Evolutionary conservation across 2,329 filamentous ascomycete species (phyloP).

Genomic region (Exophiala dermatitidis): DNA sequence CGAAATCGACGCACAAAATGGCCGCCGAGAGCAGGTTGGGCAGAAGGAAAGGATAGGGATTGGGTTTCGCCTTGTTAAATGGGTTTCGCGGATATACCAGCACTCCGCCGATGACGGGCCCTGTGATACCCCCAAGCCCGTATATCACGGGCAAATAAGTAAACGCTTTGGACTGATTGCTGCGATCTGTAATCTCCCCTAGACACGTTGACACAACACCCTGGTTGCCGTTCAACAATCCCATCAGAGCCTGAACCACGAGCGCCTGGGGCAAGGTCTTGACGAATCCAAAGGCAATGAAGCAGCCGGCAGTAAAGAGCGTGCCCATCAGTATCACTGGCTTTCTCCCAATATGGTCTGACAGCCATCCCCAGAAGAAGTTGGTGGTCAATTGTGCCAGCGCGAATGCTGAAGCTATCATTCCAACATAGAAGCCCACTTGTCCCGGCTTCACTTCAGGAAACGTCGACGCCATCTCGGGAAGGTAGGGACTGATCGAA

Average conservation of each 20-base stretch:
- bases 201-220: conserved; percentile 88
- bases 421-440: conserved; percentile 80
- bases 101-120: conserved; percentile 81
- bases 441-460: conserved; percentile 65
- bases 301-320: conserved; percentile 71
- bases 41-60: conserved; percentile 70
- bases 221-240: conserved; percentile 87
- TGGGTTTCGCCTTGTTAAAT: conserved; percentile 44
- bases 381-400: conserved; percentile 88
- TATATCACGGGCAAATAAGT: conserved; percentile 96
- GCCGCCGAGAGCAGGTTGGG: conserved; percentile 74
- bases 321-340: conserved; percentile 78
- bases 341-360: conserved; percentile 71
- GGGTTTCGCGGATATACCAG: conserved; percentile 61
- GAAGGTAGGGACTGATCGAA: conserved; percentile 90
- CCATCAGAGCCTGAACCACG: conserved; percentile 81
- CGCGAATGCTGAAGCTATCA: conserved; percentile 85
- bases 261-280: conserved; percentile 75
- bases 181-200: conserved; percentile 89
- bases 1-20: conserved; percentile 64
- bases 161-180: conserved; percentile 88
- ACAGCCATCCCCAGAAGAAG: conserved; percentile 82
- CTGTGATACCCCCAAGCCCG: conserved; percentile 85
- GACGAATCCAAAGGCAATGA: conserved; percentile 82
- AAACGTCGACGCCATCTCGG: conserved; percentile 82